Evolutionary conservation across 73 alveolate species (phyloP).

Genomic region (Effrenium voratum): DNA sequence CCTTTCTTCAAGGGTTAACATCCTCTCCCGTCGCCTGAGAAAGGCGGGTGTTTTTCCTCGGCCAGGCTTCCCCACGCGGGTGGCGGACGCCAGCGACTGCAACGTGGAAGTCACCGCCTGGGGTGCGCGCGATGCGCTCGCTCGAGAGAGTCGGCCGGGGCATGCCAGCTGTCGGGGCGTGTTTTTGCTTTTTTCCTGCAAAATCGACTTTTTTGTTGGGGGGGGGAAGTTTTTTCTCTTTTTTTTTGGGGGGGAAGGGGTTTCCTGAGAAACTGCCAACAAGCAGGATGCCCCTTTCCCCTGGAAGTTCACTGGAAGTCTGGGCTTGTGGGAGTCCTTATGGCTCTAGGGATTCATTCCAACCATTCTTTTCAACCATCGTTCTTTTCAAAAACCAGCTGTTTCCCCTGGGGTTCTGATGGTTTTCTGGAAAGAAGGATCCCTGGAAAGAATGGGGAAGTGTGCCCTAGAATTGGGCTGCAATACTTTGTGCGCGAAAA

Average conservation of each 20-base stretch:
- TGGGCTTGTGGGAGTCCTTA: no score
- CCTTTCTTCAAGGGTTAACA: not conserved
- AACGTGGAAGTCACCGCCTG: constrained; percentile 80
- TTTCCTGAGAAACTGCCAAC: not conserved
- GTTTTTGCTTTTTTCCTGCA: not conserved
- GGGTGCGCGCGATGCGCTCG: not conserved
- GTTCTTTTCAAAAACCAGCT: no score
- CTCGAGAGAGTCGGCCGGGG: not conserved
- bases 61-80: constrained; percentile 50
- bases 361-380: no score
- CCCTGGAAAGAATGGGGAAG: no score
- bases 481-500: no score
- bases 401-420: no score
- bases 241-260: not conserved
- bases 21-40: not conserved
- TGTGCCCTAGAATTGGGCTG: no score
- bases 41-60: no score
- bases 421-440: no score
- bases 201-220: not conserved
- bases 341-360: no score
- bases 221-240: not conserved
- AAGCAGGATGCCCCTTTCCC: not conserved
- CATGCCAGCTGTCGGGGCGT: not conserved
- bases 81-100: constrained; percentile 84
- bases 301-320: not conserved